Evolutionary conservation across 208 protist genomes (phyloP), one percentile per base, ranked within the genome.

Genomic region (Naegleria fowleri): DNA sequence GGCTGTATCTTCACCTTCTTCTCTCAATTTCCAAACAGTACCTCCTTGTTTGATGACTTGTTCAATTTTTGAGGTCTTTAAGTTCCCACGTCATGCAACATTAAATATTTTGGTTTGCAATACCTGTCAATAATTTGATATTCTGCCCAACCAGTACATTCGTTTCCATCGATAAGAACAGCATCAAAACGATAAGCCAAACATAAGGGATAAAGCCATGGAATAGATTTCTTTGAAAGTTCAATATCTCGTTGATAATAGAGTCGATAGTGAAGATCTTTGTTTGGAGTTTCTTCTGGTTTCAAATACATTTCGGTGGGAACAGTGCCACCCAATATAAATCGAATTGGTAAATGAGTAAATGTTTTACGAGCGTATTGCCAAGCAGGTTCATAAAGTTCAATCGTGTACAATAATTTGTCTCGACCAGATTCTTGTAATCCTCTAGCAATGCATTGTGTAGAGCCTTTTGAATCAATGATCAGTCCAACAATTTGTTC

Each of bases 211-310:
- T 87, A 39, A 15, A 90, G 38, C 88, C 58, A 86, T 16, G 55
- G 51, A 39, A n/a, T n/a, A 19, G 13, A 16, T 15, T 36, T 76
- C 51, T 90, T 90, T 33, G 88, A 33, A 39, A 90, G 38, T 39
- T 90, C 52, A 51, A 90, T 90, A 83, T 90, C 88, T 52, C 88
- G 25, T 33, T 90, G 59, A 76, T 90, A 90, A 83, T 90, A 90
- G 29, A 90, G n/a, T n/a, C 9, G 5, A 51, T 36, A 48, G 25
- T 51, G 55, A n/a, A 0, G 9, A 39, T 48, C 33, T n/a, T 51
- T 51, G 43, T 48, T 11, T 86, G 88, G 55, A 33, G 87, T 86
- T 52, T 90, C 88, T n/a, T 55, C 88, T n/a, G 88, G 88, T 83
- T 25, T n/a, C 51, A 90, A 51, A 83, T 90, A 90, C 33, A 87